Conservation (phyloP, 1,284 basidiomycete species). For the Fomitopsis palustris region DNA sequence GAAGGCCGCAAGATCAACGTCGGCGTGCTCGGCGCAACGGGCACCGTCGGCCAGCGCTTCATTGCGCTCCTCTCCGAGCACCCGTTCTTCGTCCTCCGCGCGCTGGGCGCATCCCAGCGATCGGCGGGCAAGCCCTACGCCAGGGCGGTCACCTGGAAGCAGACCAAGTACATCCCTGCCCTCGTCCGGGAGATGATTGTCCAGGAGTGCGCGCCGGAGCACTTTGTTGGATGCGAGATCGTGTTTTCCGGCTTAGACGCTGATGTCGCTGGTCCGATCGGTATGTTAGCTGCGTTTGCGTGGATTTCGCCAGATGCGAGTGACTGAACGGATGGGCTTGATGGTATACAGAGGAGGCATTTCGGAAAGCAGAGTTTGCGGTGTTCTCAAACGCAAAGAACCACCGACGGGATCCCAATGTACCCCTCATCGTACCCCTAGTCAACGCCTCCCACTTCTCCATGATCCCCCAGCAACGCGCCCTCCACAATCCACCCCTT, state of each 20-base stretch:
- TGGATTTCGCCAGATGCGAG: constrained; percentile 7
- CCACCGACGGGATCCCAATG: constrained; percentile 88
- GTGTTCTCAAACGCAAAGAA: constrained; percentile 99
- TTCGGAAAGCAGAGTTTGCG: constrained; percentile 84
- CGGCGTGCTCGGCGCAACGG: constrained; percentile 94
- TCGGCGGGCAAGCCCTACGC: constrained; percentile 87
- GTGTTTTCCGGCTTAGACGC: constrained; percentile 96
- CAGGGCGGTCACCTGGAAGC: constrained; percentile 89
- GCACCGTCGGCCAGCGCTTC: constrained; percentile 94
- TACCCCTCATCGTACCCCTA: constrained; percentile 97
- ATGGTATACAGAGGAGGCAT: constrained; percentile 67
- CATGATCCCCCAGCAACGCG: constrained; percentile 83
- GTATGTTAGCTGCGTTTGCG: constrained; percentile 42
- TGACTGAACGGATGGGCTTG: neutral
- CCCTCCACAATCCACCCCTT: constrained; percentile 66
- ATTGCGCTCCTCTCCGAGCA: constrained; percentile 87
- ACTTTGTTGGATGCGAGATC: constrained; percentile 82
- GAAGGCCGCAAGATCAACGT: constrained; percentile 61
- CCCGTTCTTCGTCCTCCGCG: constrained; percentile 88
- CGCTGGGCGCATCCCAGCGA: constrained; percentile 85
- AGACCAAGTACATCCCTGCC: constrained; percentile 73
- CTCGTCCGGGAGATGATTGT: constrained; percentile 71
- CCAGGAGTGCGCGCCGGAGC: constrained; percentile 73
- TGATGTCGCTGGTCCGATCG: constrained; percentile 93
- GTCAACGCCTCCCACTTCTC: constrained; percentile 89